Evolutionary conservation across 257 asterid species (phyloP).

Genomic region (Vinca minor): DNA sequence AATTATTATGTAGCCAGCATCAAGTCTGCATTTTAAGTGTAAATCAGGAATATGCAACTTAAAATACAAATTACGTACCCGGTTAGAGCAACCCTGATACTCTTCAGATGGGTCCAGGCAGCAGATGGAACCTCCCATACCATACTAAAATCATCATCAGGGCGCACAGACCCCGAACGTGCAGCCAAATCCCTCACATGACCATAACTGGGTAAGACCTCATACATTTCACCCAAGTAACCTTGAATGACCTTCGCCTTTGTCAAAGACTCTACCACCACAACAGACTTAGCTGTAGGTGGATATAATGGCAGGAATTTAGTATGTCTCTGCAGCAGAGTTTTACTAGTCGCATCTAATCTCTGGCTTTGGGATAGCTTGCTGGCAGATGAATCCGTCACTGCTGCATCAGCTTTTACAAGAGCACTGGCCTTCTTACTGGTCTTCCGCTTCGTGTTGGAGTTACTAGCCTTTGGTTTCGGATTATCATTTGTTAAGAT

Average conservation of each 20-base stretch:
- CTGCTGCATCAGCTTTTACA: constrained; percentile 22
- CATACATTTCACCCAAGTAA: constrained; percentile 89
- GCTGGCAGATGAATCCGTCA: constrained; percentile 20
- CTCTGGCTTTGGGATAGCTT: constrained; percentile 21
- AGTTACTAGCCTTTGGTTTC: constrained; percentile 27
- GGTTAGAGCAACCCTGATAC: constrained; percentile 75
- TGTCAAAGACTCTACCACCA: constrained; percentile 80
- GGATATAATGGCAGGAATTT: constrained; percentile 65
- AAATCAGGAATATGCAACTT: background rate
- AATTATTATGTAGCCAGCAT: too few species aligned
- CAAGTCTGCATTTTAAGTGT: background rate
- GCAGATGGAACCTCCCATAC: constrained; percentile 96
- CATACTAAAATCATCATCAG: constrained; percentile 94
- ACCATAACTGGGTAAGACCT: constrained; percentile 89
- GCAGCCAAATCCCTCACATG: constrained; percentile 97
- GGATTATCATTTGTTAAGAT: constrained; percentile 24
- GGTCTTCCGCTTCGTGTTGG: constrained; percentile 34
- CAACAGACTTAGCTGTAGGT: constrained; percentile 57
- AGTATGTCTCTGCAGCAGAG: constrained; percentile 26
- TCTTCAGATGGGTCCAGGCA: constrained; percentile 94
- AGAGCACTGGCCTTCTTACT: constrained; percentile 21
- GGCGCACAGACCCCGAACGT: constrained; percentile 93
- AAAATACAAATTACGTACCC: constrained; percentile 49
- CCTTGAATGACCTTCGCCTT: constrained; percentile 93
- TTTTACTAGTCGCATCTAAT: constrained; percentile 21